These are phyloP conservation scores for Scheffersomyces illinoinensis DNA, from an alignment of 1,139 yeast species.

Conservation along the genomic window DNA sequence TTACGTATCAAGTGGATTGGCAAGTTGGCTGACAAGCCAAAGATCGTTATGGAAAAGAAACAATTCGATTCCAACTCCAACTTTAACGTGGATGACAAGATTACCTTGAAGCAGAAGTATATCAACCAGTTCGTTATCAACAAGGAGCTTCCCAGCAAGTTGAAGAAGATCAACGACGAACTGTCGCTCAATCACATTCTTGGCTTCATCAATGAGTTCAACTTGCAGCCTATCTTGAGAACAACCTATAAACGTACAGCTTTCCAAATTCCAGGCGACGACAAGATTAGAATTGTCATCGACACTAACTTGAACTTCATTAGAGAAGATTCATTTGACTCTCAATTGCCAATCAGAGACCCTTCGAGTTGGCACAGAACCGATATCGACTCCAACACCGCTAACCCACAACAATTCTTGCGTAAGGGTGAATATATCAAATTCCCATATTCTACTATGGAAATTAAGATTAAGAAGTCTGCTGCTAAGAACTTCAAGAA, in stretches of 20 bases:
- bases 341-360: slow-evolving; percentile 83
- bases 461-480: slow-evolving; percentile 69
- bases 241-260: slow-evolving; percentile 90
- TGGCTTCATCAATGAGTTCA: slow-evolving; percentile 60
- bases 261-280: slow-evolving; percentile 97
- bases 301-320: slow-evolving; percentile 87
- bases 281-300: slow-evolving; percentile 81
- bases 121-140: slow-evolving; percentile 58
- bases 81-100: slow-evolving; percentile 56
- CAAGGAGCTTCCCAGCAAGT: slow-evolving; percentile 15
- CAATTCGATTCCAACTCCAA: slow-evolving; percentile 58
- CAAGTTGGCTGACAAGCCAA: slow-evolving; percentile 70
- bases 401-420: slow-evolving; percentile 68
- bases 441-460: slow-evolving; percentile 92
- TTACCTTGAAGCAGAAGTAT: slow-evolving; percentile 77
- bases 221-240: slow-evolving; percentile 83
- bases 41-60: slow-evolving; percentile 78
- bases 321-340: slow-evolving; percentile 87
- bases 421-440: slow-evolving; percentile 84
- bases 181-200: slow-evolving; percentile 60
- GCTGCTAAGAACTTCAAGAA: slow-evolving; percentile 39
- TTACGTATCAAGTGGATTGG: slow-evolving; percentile 93
- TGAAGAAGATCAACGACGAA: slow-evolving; percentile 28
- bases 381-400: slow-evolving; percentile 78
- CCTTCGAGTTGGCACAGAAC: slow-evolving; percentile 89